Conservation (phyloP, 306 rosid species). For the Carpinus fangiana region DNA sequence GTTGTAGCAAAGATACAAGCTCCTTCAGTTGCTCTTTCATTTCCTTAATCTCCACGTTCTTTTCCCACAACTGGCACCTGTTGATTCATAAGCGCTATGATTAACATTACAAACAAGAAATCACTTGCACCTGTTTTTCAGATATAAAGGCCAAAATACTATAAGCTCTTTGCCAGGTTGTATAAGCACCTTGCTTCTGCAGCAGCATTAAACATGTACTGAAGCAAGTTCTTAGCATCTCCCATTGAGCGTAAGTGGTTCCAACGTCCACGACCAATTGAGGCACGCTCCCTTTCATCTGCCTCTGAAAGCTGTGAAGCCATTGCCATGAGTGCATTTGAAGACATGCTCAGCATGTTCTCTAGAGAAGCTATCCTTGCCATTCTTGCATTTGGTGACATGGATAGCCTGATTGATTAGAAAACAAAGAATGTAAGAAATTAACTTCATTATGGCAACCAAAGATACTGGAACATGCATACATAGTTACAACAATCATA, state of each 20-base stretch:
- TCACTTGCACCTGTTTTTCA: conserved; percentile 2
- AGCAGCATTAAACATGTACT: conserved; percentile 54
- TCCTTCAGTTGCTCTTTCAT: conserved; percentile 71
- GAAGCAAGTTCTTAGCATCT: conserved; percentile 75
- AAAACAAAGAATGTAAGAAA: conserved; percentile 10
- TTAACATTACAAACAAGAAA: conserved; percentile 26
- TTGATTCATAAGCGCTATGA: conserved; percentile 30
- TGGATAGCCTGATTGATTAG: conserved; percentile 51
- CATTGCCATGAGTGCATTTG: conserved; percentile 64
- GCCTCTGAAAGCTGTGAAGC: conserved; percentile 76
- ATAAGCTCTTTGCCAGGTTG: conserved; percentile 28
- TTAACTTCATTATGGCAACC: conserved; percentile 20
- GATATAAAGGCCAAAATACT: conserved; percentile 13
- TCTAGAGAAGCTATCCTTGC: conserved; percentile 75
- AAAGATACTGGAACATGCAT: background rate
- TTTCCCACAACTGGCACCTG: conserved; percentile 78
- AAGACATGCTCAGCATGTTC: conserved; percentile 68
- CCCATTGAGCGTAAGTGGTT: conserved; percentile 78
- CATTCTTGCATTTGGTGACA: conserved; percentile 62
- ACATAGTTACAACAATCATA: background rate
- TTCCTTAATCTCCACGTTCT: conserved; percentile 67
- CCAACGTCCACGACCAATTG: conserved; percentile 72
- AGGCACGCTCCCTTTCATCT: conserved; percentile 62
- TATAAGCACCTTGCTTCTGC: conserved; percentile 66
- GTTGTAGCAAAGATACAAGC: conserved; percentile 50